These are phyloP conservation scores for Aspergillus olivimuriae DNA, from an alignment of 495 filamentous ascomycete genomes.

Conservation along the genomic window DNA sequence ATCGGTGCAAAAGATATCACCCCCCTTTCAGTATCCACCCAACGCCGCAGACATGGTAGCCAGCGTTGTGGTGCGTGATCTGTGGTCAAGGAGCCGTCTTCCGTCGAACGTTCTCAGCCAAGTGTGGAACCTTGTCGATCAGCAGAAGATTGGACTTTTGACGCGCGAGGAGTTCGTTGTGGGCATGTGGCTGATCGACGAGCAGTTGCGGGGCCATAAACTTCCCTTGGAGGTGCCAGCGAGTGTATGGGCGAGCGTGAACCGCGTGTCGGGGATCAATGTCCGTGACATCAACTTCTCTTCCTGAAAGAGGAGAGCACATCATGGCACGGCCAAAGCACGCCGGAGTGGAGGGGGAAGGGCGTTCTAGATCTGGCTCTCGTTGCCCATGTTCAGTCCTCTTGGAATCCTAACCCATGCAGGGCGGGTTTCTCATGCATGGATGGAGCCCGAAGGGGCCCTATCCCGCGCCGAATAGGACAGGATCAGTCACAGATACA, in stretches of 20 bases:
- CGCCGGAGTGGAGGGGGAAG: too few relatives aligned
- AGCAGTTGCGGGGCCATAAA: conserved; percentile 81
- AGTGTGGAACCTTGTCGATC: conserved; percentile 82
- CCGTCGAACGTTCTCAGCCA: conserved; percentile 62
- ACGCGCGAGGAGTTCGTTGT: conserved; percentile 84
- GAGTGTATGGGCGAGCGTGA: conserved; percentile 84
- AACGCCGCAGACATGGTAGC: conserved; percentile 51
- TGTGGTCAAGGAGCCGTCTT: conserved; percentile 76
- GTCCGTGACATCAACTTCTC: conserved; percentile 8
- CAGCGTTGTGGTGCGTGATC: conserved; percentile 76
- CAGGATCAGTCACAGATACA: too few relatives aligned
- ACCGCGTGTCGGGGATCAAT: conserved; percentile 44
- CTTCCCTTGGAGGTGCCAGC: conserved; percentile 69
- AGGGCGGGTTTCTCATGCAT: too few relatives aligned
- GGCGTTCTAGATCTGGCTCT: too few relatives aligned
- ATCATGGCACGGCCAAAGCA: too few relatives aligned
- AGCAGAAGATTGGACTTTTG: conserved; percentile 51
- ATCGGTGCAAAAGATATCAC: neutral
- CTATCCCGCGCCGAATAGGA: too few relatives aligned
- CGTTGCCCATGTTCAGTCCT: too few relatives aligned
- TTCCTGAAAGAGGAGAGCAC: neutral
- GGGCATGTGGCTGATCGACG: conserved; percentile 93
- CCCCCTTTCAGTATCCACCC: conserved; percentile 17
- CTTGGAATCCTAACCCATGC: too few relatives aligned
- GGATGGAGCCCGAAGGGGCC: too few relatives aligned